phyloP scores from a whole-genome alignment of 345 rosid genomes.

The Barbarea vulgaris region DNA sequence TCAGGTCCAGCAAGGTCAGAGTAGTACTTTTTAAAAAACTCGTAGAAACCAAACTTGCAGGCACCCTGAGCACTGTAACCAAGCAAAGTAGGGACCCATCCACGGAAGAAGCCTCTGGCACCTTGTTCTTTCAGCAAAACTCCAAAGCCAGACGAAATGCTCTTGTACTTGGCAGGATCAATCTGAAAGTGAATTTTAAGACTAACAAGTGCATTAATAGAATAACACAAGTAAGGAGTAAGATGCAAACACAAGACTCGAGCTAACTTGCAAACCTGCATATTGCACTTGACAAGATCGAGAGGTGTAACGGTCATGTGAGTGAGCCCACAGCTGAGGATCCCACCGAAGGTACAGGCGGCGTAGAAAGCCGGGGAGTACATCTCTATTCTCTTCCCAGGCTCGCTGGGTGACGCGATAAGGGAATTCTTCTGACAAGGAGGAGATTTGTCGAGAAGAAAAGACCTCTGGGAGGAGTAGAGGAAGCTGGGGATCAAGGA shows the following conservation, averaged over 20 bases:
- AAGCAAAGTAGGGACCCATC: slow-evolving; percentile 71
- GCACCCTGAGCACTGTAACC: slow-evolving; percentile 88
- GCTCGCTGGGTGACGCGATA: slow-evolving; percentile 56
- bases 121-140: slow-evolving; percentile 73
- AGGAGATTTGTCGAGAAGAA: slow-evolving; percentile 17
- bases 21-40: slow-evolving; percentile 83
- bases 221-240: not conserved
- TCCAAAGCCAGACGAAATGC: slow-evolving; percentile 72
- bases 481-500: slow-evolving; percentile 57
- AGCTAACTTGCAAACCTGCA: slow-evolving; percentile 50
- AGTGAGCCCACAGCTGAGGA: slow-evolving; percentile 65
- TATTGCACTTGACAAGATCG: slow-evolving; percentile 76
- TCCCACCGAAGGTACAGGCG: slow-evolving; percentile 68
- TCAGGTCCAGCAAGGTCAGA: slow-evolving; percentile 95
- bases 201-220: not conserved
- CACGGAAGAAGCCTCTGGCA: slow-evolving; percentile 62
- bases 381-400: slow-evolving; percentile 55
- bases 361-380: slow-evolving; percentile 70
- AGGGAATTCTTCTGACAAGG: slow-evolving; percentile 30
- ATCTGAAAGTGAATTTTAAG: slow-evolving; percentile 44
- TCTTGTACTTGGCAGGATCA: slow-evolving; percentile 74
- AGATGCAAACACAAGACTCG: not conserved
- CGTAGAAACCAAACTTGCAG: slow-evolving; percentile 77
- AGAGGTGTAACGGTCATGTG: slow-evolving; percentile 74
- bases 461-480: slow-evolving; percentile 44